Evolutionary conservation across 2,329 filamentous ascomycete species (phyloP).

Genomic region (Orbilia oligospora): DNA sequence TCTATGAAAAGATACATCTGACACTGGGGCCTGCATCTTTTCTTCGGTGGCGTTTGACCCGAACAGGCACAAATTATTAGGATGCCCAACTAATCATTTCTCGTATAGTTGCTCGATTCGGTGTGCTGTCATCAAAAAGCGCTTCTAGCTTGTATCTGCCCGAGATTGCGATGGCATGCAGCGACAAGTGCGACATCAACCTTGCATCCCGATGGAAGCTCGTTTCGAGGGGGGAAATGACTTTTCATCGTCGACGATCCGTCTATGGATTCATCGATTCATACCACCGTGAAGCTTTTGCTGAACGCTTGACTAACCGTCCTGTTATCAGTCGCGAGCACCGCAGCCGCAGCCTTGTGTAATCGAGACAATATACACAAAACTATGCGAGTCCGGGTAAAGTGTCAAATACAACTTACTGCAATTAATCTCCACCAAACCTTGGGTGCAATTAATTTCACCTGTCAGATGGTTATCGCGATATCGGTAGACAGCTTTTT

Average conservation of each 20-base stretch:
- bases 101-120: conserved; percentile 49
- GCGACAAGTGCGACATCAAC: conserved; percentile 31
- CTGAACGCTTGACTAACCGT: neutral
- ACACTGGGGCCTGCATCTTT: conserved; percentile 44
- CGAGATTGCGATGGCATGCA: conserved; percentile 31
- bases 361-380: conserved; percentile 29
- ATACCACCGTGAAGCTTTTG: neutral
- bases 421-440: conserved; percentile 19
- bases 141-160: conserved; percentile 16
- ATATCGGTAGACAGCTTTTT: conserved; percentile 9
- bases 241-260: neutral
- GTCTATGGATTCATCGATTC: conserved; percentile 12
- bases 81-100: conserved; percentile 53
- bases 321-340: too few relatives aligned
- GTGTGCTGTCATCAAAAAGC: conserved; percentile 44
- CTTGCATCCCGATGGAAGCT: conserved; percentile 23
- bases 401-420: conserved; percentile 35
- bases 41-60: conserved; percentile 54
- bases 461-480: conserved; percentile 56
- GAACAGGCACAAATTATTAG: conserved; percentile 51
- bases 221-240: neutral
- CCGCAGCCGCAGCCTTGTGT: too few relatives aligned
- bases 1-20: conserved; percentile 58
- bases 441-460: conserved; percentile 22
- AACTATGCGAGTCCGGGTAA: conserved; percentile 29